Evolutionary conservation across 805 yeast species (phyloP).

Genomic region (Nakazawaea holstii): DNA sequence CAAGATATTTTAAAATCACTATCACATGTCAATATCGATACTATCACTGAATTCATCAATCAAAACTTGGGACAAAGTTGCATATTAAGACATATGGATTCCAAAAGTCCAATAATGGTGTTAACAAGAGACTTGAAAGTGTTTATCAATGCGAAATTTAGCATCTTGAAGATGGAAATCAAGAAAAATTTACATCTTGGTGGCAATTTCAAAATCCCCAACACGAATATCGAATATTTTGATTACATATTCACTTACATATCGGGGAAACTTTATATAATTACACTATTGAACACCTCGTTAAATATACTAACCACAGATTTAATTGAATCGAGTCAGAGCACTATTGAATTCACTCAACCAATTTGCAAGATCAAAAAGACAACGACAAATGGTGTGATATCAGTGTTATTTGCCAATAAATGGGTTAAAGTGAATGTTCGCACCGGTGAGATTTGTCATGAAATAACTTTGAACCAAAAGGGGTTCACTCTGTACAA

Average conservation of each 20-base stretch:
- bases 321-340: background rate
- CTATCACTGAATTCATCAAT: slow-evolving; percentile 25
- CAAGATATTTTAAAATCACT: slow-evolving; percentile 6
- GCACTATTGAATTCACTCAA: background rate
- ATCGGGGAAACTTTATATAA: background rate
- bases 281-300: background rate
- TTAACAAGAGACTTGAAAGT: slow-evolving; percentile 13
- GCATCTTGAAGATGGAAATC: slow-evolving; percentile 11
- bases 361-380: background rate
- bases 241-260: slow-evolving; percentile 2
- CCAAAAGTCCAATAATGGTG: background rate
- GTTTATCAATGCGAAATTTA: slow-evolving; percentile 9
- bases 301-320: background rate
- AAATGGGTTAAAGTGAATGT: background rate
- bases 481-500: background rate
- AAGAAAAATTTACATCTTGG: slow-evolving; percentile 1
- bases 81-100: background rate
- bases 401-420: background rate
- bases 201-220: background rate
- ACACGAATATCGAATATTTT: slow-evolving; percentile 1
- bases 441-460: background rate
- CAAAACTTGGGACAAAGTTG: slow-evolving; percentile 11
- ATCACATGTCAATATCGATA: slow-evolving; percentile 17
- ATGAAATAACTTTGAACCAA: background rate
- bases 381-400: background rate